These are phyloP conservation scores for Metschnikowia chrysomelidarum DNA, from an alignment of 805 yeast species.

Conservation along the genomic window DNA sequence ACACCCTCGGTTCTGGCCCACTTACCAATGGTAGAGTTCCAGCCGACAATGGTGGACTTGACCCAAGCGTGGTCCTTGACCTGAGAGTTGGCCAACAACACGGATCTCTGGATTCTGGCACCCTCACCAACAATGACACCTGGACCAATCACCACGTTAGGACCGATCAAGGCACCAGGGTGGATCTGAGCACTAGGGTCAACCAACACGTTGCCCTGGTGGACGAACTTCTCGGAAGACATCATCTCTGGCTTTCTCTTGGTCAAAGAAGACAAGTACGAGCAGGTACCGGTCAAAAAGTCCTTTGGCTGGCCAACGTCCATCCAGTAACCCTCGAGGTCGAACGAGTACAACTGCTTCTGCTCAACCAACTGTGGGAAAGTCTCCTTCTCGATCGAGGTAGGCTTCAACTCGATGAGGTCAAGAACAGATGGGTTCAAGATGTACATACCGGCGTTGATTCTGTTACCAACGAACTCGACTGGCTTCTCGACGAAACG, in stretches of 20 bases:
- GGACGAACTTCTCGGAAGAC: conserved; percentile 67
- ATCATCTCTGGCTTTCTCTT: conserved; percentile 74
- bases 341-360: conserved; percentile 88
- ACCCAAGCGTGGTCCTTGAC: conserved; percentile 98
- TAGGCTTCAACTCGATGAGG: conserved; percentile 95
- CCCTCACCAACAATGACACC: conserved; percentile 95
- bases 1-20: conserved; percentile 99
- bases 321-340: conserved; percentile 99
- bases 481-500: conserved; percentile 99
- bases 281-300: conserved; percentile 92
- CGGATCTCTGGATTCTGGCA: conserved; percentile 96
- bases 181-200: conserved; percentile 95
- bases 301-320: conserved; percentile 99
- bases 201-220: conserved; percentile 89
- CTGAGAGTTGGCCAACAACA: conserved; percentile 83
- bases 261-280: conserved; percentile 83
- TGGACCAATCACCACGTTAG: conserved; percentile 97
- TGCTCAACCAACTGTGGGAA: conserved; percentile 94
- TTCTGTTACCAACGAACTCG: conserved; percentile 99
- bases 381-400: conserved; percentile 98
- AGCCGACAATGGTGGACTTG: conserved; percentile 96
- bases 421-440: conserved; percentile 97
- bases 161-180: conserved; percentile 93
- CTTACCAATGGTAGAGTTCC: conserved; percentile 97
- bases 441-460: conserved; percentile 98